Percentiles rank a stretch among this genome's conserved stretches.
Evolutionary conservation across 495 filamentous ascomycete species (phyloP).

Genomic region (Podospora conica): DNA sequence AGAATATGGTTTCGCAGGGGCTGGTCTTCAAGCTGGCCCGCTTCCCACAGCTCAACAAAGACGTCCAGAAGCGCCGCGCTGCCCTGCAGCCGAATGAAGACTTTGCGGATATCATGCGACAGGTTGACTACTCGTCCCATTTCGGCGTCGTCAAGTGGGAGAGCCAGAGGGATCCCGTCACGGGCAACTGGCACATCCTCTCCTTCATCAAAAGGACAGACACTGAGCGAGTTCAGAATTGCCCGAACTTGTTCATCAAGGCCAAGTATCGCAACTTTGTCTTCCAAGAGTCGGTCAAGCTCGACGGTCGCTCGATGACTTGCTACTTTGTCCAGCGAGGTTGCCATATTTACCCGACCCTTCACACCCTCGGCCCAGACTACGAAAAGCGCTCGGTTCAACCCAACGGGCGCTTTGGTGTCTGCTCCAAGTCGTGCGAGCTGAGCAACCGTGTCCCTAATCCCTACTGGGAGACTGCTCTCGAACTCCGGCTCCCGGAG

Average conservation of each 20-base stretch:
- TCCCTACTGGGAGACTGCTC: conserved; percentile 16
- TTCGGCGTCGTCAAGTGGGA: conserved; percentile 16
- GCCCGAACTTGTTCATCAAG: conserved; percentile 28
- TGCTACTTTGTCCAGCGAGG: conserved; percentile 19
- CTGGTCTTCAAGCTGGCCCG: conserved; percentile 9
- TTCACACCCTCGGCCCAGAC: neutral
- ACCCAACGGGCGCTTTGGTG: conserved; percentile 22
- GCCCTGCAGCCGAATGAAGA: neutral
- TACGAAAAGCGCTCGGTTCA: neutral
- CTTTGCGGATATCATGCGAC: neutral
- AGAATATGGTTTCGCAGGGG: conserved; percentile 18
- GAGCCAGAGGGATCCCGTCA: neutral
- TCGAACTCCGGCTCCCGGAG: conserved; percentile 7
- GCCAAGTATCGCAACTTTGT: conserved; percentile 10
- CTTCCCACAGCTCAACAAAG: conserved; percentile 3
- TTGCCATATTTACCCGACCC: neutral
- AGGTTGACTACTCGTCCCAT: conserved; percentile 7
- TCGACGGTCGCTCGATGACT: conserved; percentile 23
- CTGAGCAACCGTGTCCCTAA: neutral
- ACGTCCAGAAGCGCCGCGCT: neutral
- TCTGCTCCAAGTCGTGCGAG: conserved; percentile 21
- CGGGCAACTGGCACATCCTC: conserved; percentile 3
- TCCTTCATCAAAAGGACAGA: conserved; percentile 20
- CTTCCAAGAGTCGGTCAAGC: conserved; percentile 25
- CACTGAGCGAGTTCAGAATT: conserved; percentile 22